Conservation (phyloP, 2,329 filamentous ascomycete species). For the Fusarium siculi region DNA sequence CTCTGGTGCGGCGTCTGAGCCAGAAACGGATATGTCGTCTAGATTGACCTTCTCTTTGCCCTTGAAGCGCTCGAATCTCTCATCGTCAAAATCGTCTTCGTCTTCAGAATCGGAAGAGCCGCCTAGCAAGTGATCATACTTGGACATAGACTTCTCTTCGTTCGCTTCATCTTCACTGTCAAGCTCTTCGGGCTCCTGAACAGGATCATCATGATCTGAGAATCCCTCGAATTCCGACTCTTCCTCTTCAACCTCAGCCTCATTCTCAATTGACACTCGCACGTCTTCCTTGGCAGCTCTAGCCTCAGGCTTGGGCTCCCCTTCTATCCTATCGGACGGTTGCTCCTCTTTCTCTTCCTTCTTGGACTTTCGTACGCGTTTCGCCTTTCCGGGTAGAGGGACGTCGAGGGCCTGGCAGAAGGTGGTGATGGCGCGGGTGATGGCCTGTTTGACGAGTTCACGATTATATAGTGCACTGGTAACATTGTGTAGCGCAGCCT, state of each 20-base stretch:
- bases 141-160: slow-evolving; percentile 51
- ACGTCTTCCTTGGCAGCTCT: slow-evolving; percentile 34
- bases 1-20: slow-evolving; percentile 48
- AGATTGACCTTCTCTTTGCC: slow-evolving; percentile 52
- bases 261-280: slow-evolving; percentile 33
- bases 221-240: slow-evolving; percentile 54
- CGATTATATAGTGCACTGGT: slow-evolving; percentile 67
- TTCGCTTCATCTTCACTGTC: slow-evolving; percentile 43
- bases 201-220: slow-evolving; percentile 39
- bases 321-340: slow-evolving; percentile 38
- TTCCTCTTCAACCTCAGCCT: slow-evolving; percentile 40
- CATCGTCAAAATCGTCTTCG: slow-evolving; percentile 53
- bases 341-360: slow-evolving; percentile 48
- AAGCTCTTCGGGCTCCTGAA: slow-evolving; percentile 24
- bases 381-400: slow-evolving; percentile 55
- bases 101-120: slow-evolving; percentile 54
- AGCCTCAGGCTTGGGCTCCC: slow-evolving; percentile 19
- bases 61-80: slow-evolving; percentile 45
- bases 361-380: slow-evolving; percentile 48
- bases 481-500: slow-evolving; percentile 65
- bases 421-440: slow-evolving; percentile 60
- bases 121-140: slow-evolving; percentile 59
- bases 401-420: slow-evolving; percentile 62
- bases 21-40: slow-evolving; percentile 54
- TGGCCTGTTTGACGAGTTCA: slow-evolving; percentile 60